Evolutionary conservation across 1,284 basidiomycete species (phyloP).

Genomic region (Ceratobasidium papillatum): DNA sequence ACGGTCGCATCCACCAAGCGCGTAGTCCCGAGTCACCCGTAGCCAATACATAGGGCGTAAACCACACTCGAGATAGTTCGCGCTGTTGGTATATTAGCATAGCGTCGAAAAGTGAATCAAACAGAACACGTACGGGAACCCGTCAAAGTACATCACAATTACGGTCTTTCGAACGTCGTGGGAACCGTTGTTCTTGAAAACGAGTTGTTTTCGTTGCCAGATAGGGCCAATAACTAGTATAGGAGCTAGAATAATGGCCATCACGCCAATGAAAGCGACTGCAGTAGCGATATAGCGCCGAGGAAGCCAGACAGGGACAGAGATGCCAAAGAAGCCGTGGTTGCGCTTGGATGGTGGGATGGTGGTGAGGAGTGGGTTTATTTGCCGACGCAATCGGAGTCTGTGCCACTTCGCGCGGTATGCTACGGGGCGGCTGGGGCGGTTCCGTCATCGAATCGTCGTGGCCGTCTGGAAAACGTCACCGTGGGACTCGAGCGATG

Average conservation of each 20-base stretch:
- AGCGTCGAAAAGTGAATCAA: background rate
- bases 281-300: slow-evolving; percentile 22
- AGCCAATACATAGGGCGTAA: slow-evolving; percentile 81
- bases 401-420: slow-evolving; percentile 1
- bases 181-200: slow-evolving; percentile 65
- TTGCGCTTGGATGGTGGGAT: background rate
- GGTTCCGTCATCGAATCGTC: background rate
- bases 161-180: slow-evolving; percentile 81
- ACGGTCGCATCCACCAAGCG: slow-evolving; percentile 82
- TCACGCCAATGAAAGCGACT: slow-evolving; percentile 12
- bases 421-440: background rate
- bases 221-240: slow-evolving; percentile 29
- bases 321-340: slow-evolving; percentile 16
- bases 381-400: background rate
- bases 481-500: no score
- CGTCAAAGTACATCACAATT: slow-evolving; percentile 86
- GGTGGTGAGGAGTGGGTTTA: slow-evolving; percentile 10
- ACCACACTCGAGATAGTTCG: slow-evolving; percentile 83
- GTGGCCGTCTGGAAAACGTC: no score
- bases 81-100: slow-evolving; percentile 56
- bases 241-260: background rate
- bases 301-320: slow-evolving; percentile 26
- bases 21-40: slow-evolving; percentile 81
- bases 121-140: slow-evolving; percentile 69
- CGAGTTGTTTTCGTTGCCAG: slow-evolving; percentile 20